These are phyloP conservation scores for Salvia sclarea DNA, from an alignment of 305 asterid species.

Conservation along the genomic window DNA sequence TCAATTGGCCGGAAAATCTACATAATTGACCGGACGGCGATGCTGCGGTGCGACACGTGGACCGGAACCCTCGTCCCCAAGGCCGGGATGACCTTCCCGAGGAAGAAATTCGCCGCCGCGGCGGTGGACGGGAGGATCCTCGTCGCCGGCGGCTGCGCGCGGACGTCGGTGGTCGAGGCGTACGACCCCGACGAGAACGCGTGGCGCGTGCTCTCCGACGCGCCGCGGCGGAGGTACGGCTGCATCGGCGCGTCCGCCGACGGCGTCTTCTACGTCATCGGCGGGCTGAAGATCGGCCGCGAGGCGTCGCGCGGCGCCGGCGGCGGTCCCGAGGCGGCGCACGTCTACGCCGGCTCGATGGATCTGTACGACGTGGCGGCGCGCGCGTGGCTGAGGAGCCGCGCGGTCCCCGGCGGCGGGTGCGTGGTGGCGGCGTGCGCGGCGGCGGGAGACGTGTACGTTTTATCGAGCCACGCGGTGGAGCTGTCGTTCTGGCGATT, in stretches of 20 bases:
- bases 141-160: constrained; percentile 69
- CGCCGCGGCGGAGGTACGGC: constrained; percentile 70
- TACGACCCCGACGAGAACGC: constrained; percentile 58
- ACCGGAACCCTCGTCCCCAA: constrained; percentile 61
- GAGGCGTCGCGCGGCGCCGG: constrained; percentile 35
- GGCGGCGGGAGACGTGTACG: constrained; percentile 45
- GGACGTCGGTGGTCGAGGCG: constrained; percentile 70
- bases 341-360: constrained; percentile 71
- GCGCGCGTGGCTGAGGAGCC: constrained; percentile 64
- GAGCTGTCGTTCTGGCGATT: constrained; percentile 80
- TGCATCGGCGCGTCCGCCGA: constrained; percentile 76
- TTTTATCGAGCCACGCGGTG: constrained; percentile 81
- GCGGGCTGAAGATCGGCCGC: constrained; percentile 59
- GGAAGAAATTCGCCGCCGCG: constrained; percentile 81
- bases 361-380: constrained; percentile 66
- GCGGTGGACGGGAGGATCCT: constrained; percentile 56
- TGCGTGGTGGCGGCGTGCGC: constrained; percentile 86
- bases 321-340: constrained; percentile 47
- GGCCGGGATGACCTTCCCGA: constrained; percentile 47
- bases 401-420: constrained; percentile 75
- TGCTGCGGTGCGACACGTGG: constrained; percentile 84
- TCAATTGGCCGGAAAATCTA: constrained; percentile 68
- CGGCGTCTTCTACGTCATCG: constrained; percentile 65
- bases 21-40: constrained; percentile 58
- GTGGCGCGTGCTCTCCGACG: constrained; percentile 63